These are phyloP conservation scores for Lachnellula willkommii DNA, from an alignment of 2,329 filamentous ascomycete species.

Conservation along the genomic window DNA sequence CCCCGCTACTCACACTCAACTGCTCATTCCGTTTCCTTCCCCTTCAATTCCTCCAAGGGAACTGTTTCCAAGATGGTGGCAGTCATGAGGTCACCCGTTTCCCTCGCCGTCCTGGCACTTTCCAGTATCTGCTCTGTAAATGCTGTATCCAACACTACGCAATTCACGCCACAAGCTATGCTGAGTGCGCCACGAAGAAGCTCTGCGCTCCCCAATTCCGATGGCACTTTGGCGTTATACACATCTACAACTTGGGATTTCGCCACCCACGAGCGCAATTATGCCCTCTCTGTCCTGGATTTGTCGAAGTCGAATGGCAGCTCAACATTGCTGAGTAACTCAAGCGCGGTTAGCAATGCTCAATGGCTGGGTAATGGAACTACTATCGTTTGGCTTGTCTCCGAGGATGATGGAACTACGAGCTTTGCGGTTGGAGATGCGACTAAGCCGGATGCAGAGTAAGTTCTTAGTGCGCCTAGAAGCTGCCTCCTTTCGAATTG, in stretches of 20 bases:
- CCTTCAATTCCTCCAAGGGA: not conserved
- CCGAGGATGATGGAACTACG: constrained; percentile 24
- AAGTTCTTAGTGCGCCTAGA: constrained; percentile 2
- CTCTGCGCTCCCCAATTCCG: constrained; percentile 60
- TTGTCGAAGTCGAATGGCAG: constrained; percentile 36
- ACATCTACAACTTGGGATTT: constrained; percentile 76
- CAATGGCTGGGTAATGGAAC: constrained; percentile 23
- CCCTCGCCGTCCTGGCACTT: not conserved
- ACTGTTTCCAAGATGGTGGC: constrained; percentile 3
- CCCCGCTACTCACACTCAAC: not conserved
- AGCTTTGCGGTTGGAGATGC: constrained; percentile 23
- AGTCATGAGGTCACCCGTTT: constrained; percentile 6
- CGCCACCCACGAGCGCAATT: constrained; percentile 58
- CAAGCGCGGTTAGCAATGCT: constrained; percentile 21
- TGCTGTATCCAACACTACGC: constrained; percentile 9
- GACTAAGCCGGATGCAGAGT: constrained; percentile 16
- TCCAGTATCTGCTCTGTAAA: constrained; percentile 8
- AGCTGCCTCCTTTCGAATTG: too few species aligned
- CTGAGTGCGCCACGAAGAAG: constrained; percentile 69
- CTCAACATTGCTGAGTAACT: constrained; percentile 21
- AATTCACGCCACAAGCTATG: constrained; percentile 68
- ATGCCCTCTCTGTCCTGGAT: constrained; percentile 64
- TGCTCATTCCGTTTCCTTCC: constrained; percentile 3
- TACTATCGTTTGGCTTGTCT: constrained; percentile 20
- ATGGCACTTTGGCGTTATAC: constrained; percentile 60